Evolutionary conservation across 1,139 yeast species (phyloP), one percentile per base, ranked within the genome.

Genomic region (Waltiozyma solani): DNA sequence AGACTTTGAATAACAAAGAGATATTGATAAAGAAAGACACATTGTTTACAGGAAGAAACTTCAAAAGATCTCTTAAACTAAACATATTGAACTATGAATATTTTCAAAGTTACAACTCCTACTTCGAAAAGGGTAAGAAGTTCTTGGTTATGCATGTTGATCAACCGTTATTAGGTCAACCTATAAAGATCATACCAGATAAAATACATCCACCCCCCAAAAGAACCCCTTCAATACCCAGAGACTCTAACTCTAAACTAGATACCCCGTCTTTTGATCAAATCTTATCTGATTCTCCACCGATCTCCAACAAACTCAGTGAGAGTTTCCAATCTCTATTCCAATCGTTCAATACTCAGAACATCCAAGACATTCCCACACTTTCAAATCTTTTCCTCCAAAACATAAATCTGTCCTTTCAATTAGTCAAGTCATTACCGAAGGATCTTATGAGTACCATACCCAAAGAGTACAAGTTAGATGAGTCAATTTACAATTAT

Each of bases 1-100:
- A 64, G 38, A 80, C 93, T 0, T 50, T 79, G 37, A 81, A 73
- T 52, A 76, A 76, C 23, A 73, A 72, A 50, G 79, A 76, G 40
- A 58, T 82, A 1, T 56, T 72, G 5, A 62, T 82, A 23, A 76
- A 74, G 51, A 76, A 76, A 45, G 78, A 78, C 24, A 52, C 58
- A 42, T 55, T 83, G 0, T 67, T 69, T 47, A 68, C 79, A 0
- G 73, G 75, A 0, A 72, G 66, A 44, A 83, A 87, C 0, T 82
- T 76, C 57, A 71, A 66, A 45, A 55, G 58, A 37, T 66, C 74
- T 37, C 58, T 71, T 32, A 63, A 66, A 35, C 58, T 73, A 20
- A 62, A 58, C 39, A 69, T 84, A 4, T 38, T 66, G 3, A 59
- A 64, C 5, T 73, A 57, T 55, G 56, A 66, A 40, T 61, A 67